Conservation (phyloP, 2,329 filamentous ascomycete species). For the Ophiostoma fasciatum region DNA sequence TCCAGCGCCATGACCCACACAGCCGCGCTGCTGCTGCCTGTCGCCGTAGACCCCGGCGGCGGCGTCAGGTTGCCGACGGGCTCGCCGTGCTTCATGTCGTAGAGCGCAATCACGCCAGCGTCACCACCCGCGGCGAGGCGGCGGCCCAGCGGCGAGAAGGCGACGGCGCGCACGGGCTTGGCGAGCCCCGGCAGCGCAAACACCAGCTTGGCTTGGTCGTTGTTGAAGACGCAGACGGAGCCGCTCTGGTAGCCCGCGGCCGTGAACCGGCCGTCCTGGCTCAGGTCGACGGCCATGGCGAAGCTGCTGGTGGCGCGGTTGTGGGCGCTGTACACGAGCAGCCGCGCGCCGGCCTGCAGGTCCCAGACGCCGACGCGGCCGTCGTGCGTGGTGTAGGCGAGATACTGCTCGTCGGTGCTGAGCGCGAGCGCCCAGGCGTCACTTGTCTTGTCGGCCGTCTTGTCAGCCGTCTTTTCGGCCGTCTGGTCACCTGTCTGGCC, state of each 20-base stretch:
- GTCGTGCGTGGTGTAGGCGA: constrained; percentile 78
- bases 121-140: constrained; percentile 85
- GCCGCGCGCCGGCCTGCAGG: constrained; percentile 33
- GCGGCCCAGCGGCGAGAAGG: constrained; percentile 75
- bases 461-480: background rate
- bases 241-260: constrained; percentile 90
- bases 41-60: constrained; percentile 27
- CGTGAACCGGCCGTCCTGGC: constrained; percentile 65
- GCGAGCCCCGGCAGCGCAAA: constrained; percentile 79
- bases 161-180: constrained; percentile 70
- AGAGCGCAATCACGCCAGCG: constrained; percentile 74
- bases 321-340: constrained; percentile 52
- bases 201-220: constrained; percentile 68
- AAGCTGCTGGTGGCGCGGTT: constrained; percentile 52
- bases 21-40: constrained; percentile 38
- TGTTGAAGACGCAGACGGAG: constrained; percentile 87
- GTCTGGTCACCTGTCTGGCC: constrained; percentile 35
- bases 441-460: constrained; percentile 27
- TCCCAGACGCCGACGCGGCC: constrained; percentile 88
- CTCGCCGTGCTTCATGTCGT: constrained; percentile 84
- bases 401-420: constrained; percentile 66
- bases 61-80: constrained; percentile 65
- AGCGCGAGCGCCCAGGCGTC: constrained; percentile 82
- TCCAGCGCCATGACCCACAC: constrained; percentile 86
- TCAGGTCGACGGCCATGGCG: constrained; percentile 74